Conservation (phyloP, 768 basidiomycete genomes). For the Punctularia strigosozonata region DNA sequence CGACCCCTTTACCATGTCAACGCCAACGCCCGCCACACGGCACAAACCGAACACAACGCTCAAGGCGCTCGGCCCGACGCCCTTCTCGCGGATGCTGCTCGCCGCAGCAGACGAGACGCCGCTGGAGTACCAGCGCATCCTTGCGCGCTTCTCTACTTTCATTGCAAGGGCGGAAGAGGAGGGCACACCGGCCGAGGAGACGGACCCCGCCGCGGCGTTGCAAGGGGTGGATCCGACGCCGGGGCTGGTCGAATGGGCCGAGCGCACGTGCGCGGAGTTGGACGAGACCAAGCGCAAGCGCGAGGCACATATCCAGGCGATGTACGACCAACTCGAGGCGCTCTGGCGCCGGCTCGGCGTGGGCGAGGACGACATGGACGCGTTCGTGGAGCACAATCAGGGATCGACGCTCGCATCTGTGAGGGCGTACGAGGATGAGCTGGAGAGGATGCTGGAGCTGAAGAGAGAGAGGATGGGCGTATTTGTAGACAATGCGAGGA, state of each 20-base stretch:
- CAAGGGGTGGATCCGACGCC: slow-evolving; percentile 71
- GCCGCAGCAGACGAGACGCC: slow-evolving; percentile 9
- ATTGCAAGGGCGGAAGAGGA: slow-evolving; percentile 49
- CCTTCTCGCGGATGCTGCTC: slow-evolving; percentile 27
- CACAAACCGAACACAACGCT: no score
- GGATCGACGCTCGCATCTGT: slow-evolving; percentile 75
- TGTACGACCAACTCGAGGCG: slow-evolving; percentile 89
- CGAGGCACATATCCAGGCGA: slow-evolving; percentile 78
- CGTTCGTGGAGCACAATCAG: slow-evolving; percentile 79
- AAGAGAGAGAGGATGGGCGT: slow-evolving; percentile 80
- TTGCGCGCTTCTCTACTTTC: slow-evolving; percentile 50
- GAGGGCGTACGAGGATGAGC: slow-evolving; percentile 77
- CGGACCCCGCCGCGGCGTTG: slow-evolving; percentile 36
- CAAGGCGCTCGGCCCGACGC: slow-evolving; percentile 17
- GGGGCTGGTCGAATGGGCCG: slow-evolving; percentile 65
- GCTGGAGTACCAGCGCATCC: slow-evolving; percentile 41
- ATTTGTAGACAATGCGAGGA: slow-evolving; percentile 73
- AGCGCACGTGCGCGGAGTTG: slow-evolving; percentile 41
- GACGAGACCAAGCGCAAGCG: slow-evolving; percentile 64
- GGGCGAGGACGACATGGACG: slow-evolving; percentile 69
- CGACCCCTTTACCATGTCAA: slow-evolving; percentile 24
- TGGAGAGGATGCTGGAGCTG: slow-evolving; percentile 81
- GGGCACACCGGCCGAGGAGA: slow-evolving; percentile 21
- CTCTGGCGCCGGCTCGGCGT: slow-evolving; percentile 86
- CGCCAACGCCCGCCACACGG: slow-evolving; percentile 22